Evolutionary conservation across 371 early-diverging fungal species (phyloP), one percentile per base, ranked within the genome.

Genomic region (Mucor circinelloides): DNA sequence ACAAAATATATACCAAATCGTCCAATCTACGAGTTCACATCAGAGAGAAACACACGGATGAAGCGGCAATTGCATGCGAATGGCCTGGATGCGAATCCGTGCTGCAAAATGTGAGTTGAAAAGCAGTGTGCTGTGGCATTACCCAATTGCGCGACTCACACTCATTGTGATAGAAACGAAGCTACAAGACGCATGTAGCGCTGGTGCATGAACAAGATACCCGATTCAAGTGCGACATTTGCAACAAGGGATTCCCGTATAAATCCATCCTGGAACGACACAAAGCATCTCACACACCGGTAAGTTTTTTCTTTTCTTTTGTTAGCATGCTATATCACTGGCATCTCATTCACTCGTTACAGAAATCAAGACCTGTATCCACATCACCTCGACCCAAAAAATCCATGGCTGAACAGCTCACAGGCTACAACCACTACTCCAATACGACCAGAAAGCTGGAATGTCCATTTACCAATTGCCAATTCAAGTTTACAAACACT

Each of bases 231-330:
- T 86, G 88, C 40, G 79, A 77, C 9, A 78, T 74, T 1, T 91
- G 91, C 63, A 69, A 48, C 7, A 75, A 78, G 48, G 71, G 73
- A 4, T 91, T 89, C 61, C 76, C 81, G 6, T 87, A 82, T 66
- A 85, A 84, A 61, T 88, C 87, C n/a, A 68, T 86, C 10, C 70
- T 87, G 1, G 74, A 80, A 27, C 70, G 80, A 19, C 90, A 91
- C 65, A 44, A 66, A 59, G 56, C 71, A 32, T 64, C 74, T 8
- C 83, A 69, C 70, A 72, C 61, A 66, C 32, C 56, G 9, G 69
- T 73, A 59, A 64, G 70, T 58, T 31, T 48, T 10, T 27, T 2
- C 30, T 30, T 58, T 31, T 48, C 21, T 27, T 2, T 44, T 30
- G 0, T n/a, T n/a, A 0, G 17, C 15, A 7, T 19, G 28, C 13